Evolutionary conservation across 116 monocot genomes (phyloP).

Genomic region (Trichopus zeylanicus): DNA sequence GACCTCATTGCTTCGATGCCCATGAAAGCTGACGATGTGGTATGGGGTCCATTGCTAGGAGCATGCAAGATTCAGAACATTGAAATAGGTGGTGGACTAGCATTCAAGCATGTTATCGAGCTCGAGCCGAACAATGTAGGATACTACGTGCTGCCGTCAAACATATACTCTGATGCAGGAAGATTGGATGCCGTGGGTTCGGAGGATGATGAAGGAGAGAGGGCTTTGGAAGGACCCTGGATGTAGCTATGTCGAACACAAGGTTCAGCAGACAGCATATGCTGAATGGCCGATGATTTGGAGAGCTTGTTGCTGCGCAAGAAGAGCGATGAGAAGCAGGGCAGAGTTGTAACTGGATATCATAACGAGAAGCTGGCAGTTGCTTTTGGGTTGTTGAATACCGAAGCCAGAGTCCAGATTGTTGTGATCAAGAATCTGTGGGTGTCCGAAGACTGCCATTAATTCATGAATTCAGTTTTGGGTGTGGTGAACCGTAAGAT

Average conservation of each 20-base stretch:
- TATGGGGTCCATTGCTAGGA: constrained; percentile 76
- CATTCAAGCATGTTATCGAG: constrained; percentile 36
- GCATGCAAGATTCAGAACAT: constrained; percentile 75
- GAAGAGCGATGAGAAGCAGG: background rate
- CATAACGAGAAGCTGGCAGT: constrained; percentile 75
- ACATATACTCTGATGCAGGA: constrained; percentile 56
- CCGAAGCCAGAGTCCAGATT: constrained; percentile 44
- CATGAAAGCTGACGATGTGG: constrained; percentile 53
- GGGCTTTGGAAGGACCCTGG: constrained; percentile 83
- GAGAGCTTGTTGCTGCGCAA: constrained; percentile 20
- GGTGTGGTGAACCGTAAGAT: constrained; percentile 18
- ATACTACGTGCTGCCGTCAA: constrained; percentile 62
- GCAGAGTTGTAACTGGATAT: constrained; percentile 14
- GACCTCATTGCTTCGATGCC: constrained; percentile 55
- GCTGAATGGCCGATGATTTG: constrained; percentile 28
- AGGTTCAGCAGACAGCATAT: constrained; percentile 38
- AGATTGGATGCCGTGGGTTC: constrained; percentile 46
- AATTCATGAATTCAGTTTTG: constrained; percentile 41
- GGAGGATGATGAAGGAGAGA: constrained; percentile 53
- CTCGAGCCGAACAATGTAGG: constrained; percentile 71
- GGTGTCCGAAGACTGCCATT: constrained; percentile 71
- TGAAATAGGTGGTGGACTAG: constrained; percentile 40
- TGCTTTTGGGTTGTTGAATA: constrained; percentile 65
- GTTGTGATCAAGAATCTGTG: constrained; percentile 77
- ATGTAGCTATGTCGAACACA: constrained; percentile 62